phyloP scores from a whole-genome alignment of 768 basidiomycete species.

The Coprinopsis strossmayeri region DNA sequence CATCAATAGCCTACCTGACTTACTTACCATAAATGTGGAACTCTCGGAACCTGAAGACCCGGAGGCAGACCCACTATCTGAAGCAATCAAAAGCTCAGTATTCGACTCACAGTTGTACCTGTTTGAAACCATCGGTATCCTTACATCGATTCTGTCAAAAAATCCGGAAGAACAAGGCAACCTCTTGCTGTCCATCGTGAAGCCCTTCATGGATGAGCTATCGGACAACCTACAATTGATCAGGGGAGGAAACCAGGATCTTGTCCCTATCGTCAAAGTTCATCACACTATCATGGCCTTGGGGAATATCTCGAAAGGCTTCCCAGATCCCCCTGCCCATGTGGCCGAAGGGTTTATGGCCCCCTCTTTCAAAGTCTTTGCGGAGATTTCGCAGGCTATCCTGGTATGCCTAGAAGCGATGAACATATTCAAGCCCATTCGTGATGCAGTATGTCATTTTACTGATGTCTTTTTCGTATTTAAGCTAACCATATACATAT shows the following conservation, averaged over 20 bases:
- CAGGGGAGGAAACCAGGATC: constrained; percentile 49
- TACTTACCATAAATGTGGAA: constrained; percentile 68
- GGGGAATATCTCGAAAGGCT: constrained; percentile 93
- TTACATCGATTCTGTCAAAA: constrained; percentile 71
- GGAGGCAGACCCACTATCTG: constrained; percentile 64
- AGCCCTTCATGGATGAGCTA: constrained; percentile 75
- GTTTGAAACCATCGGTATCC: constrained; percentile 84
- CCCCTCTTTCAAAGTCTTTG: constrained; percentile 74
- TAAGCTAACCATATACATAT: neutral
- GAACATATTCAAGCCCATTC: constrained; percentile 79
- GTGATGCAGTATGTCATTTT: constrained; percentile 76
- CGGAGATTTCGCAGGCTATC: constrained; percentile 80
- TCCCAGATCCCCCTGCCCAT: constrained; percentile 81
- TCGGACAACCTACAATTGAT: constrained; percentile 49
- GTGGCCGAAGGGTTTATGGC: constrained; percentile 59
- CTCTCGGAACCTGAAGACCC: constrained; percentile 75
- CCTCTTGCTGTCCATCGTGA: constrained; percentile 69
- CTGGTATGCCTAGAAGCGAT: constrained; percentile 82
- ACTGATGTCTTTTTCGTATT: neutral
- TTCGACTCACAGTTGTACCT: constrained; percentile 93
- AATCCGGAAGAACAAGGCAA: constrained; percentile 60
- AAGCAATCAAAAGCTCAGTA: constrained; percentile 68
- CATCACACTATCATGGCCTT: constrained; percentile 95
- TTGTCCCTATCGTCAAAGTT: constrained; percentile 75
- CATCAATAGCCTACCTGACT: constrained; percentile 68